phyloP scores from a whole-genome alignment of 1,284 basidiomycete genomes.

The Stereum hirsutum region DNA sequence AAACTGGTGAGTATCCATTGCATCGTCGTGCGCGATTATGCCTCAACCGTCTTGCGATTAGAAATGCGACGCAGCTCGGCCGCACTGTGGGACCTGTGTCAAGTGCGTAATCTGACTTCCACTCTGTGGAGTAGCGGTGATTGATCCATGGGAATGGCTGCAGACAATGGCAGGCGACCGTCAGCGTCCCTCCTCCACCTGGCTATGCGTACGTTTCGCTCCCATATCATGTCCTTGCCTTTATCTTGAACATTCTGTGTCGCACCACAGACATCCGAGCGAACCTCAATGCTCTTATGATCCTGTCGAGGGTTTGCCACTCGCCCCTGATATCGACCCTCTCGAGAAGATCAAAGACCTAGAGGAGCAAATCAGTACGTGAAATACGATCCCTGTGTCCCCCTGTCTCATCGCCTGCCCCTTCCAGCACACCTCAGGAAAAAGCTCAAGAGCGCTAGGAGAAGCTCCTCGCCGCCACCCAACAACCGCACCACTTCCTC shows the following conservation, averaged over 20 bases:
- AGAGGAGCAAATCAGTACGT: slow-evolving; percentile 68
- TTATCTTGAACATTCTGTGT: slow-evolving; percentile 4
- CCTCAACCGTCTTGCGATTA: slow-evolving; percentile 17
- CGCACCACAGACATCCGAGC: slow-evolving; percentile 53
- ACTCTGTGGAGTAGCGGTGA: background rate
- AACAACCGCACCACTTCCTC: slow-evolving; percentile 33
- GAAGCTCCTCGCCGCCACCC: slow-evolving; percentile 19
- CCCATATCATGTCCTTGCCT: slow-evolving; percentile 1
- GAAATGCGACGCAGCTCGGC: slow-evolving; percentile 80
- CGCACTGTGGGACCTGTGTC: slow-evolving; percentile 74
- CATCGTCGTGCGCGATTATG: slow-evolving; percentile 5
- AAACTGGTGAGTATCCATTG: slow-evolving; percentile 52
- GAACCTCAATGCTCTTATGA: slow-evolving; percentile 79
- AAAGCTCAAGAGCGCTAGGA: slow-evolving; percentile 46
- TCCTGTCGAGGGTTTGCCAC: slow-evolving; percentile 68
- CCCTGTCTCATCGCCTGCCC: slow-evolving; percentile 1
- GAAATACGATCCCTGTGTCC: background rate
- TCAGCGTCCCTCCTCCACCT: slow-evolving; percentile 69
- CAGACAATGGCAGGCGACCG: slow-evolving; percentile 69
- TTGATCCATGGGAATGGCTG: slow-evolving; percentile 5
- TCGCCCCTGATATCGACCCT: slow-evolving; percentile 68
- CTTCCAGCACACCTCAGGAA: slow-evolving; percentile 53
- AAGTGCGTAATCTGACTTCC: slow-evolving; percentile 42
- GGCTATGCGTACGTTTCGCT: slow-evolving; percentile 58
- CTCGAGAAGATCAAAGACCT: slow-evolving; percentile 63